phyloP scores from a whole-genome alignment of 2,329 filamentous ascomycete genomes.

The Fusarium sp. region DNA sequence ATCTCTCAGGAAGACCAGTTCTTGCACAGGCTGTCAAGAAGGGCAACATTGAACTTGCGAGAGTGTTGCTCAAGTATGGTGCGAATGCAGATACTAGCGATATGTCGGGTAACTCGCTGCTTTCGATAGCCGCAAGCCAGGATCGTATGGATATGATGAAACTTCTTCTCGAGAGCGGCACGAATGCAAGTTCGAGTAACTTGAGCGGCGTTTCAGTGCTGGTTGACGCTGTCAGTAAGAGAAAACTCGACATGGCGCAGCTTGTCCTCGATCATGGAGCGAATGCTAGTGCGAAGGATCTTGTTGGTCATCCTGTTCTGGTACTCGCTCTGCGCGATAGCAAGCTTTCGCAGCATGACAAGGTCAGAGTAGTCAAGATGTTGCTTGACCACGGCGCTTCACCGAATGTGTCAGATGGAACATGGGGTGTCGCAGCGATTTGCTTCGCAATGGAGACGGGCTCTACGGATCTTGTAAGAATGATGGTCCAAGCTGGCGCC shows the following conservation, averaged over 20 bases:
- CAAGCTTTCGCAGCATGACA: constrained; percentile 43
- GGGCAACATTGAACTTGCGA: constrained; percentile 43
- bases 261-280: constrained; percentile 51
- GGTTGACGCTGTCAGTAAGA: constrained; percentile 48
- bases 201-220: constrained; percentile 50
- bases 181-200: constrained; percentile 46
- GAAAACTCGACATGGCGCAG: constrained; percentile 48
- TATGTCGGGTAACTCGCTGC: constrained; percentile 46
- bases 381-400: constrained; percentile 52
- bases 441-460: constrained; percentile 44
- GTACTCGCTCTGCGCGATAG: constrained; percentile 47
- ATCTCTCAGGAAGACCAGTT: constrained; percentile 42
- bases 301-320: constrained; percentile 48
- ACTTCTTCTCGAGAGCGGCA: constrained; percentile 51
- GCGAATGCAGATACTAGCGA: constrained; percentile 50
- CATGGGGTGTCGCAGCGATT: constrained; percentile 38
- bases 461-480: constrained; percentile 39
- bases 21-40: constrained; percentile 47
- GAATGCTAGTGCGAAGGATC: constrained; percentile 48
- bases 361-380: constrained; percentile 42
- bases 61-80: constrained; percentile 50
- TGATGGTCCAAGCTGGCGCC: constrained; percentile 48
- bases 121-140: constrained; percentile 47
- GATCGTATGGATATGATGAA: constrained; percentile 48
- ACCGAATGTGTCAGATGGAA: constrained; percentile 44